Evolutionary conservation across 345 rosid species (phyloP), one percentile per base, ranked within the genome.

Genomic region (Mallotus nudiflorus): DNA sequence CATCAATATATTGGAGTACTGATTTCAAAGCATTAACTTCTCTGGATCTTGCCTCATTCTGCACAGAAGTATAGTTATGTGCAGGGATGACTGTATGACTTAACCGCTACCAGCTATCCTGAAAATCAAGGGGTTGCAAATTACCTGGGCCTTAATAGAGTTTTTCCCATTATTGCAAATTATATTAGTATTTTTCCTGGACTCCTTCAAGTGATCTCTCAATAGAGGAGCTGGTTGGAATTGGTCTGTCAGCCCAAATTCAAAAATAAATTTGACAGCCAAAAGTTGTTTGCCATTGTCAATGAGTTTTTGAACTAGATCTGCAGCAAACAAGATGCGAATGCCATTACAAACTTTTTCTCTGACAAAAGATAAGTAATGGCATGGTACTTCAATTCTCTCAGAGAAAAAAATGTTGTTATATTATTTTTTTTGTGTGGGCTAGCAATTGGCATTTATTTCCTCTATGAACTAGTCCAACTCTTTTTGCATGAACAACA

Each of bases 241-340:
- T 66, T 71, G 85, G 69, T 82, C 81, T 19, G 70, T 66, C 77
- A 91, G 72, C 78, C 84, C 83, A 75, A 90, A 83, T 74, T 88
- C 96, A 74, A 84, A 81, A 68, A 85, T 73, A 70, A 87, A 85
- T 72, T 66, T 88, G 61, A 87, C 83, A 25, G 97, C 89, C 56
- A 82, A 64, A 55, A 85, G 71, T 19, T 81, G 72, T 63, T 89
- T 87, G 24, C 81, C 85, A 63, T 29, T 75, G 37, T 71, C 87
- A 39, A 87, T 69, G 54, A 93, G 92, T 72, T 83, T 89, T 57
- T 74, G 77, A 60, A 89, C 69, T 15, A 91, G 73, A 74, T 80
- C 92, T 87, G 87, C 65, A 70, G 73, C 18, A 37, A 46, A 76
- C 15, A 56, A 59, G 20, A 31, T 40, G 18, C 69, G 25, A 39